Percentiles rank a stretch among this genome's conserved stretches.
Conservation (phyloP, 116 monocot genomes). For the Thalassia testudinum region DNA sequence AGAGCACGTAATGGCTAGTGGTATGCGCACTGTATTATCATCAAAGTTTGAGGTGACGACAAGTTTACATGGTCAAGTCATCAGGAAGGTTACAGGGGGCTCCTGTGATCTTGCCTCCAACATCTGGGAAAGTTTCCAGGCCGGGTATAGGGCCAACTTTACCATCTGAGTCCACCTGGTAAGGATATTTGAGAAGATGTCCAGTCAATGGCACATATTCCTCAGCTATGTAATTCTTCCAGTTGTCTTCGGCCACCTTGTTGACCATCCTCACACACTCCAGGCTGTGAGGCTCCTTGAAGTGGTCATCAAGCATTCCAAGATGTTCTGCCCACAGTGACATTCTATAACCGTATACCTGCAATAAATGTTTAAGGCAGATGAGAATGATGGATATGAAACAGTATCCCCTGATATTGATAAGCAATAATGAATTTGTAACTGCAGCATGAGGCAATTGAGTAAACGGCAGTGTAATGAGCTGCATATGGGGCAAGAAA, state of each 20-base stretch:
- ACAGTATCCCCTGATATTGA: not conserved
- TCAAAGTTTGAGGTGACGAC: too few relatives aligned
- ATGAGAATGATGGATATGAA: not conserved
- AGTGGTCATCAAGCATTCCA: slow-evolving; percentile 17
- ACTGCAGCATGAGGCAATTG: not conserved
- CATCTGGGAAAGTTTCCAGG: slow-evolving; percentile 39
- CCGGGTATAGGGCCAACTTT: slow-evolving; percentile 20
- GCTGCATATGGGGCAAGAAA: not conserved
- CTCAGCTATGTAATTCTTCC: slow-evolving; percentile 24
- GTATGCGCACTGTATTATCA: too few relatives aligned
- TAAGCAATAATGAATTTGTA: not conserved
- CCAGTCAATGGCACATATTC: slow-evolving; percentile 19
- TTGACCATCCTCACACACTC: slow-evolving; percentile 40
- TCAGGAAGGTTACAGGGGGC: slow-evolving; percentile 27
- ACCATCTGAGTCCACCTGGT: slow-evolving; percentile 29
- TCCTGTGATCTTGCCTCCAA: slow-evolving; percentile 41
- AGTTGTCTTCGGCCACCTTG: slow-evolving; percentile 33
- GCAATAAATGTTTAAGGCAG: not conserved
- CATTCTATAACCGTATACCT: slow-evolving; percentile 83
- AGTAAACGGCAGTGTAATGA: not conserved
- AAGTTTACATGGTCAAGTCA: slow-evolving; percentile 29
- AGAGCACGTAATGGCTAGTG: too few relatives aligned
- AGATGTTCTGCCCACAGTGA: slow-evolving; percentile 87
- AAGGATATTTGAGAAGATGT: slow-evolving; percentile 48
- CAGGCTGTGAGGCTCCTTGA: slow-evolving; percentile 5